phyloP scores from a whole-genome alignment of 805 yeast species.

The Babjeviella inositovora region DNA sequence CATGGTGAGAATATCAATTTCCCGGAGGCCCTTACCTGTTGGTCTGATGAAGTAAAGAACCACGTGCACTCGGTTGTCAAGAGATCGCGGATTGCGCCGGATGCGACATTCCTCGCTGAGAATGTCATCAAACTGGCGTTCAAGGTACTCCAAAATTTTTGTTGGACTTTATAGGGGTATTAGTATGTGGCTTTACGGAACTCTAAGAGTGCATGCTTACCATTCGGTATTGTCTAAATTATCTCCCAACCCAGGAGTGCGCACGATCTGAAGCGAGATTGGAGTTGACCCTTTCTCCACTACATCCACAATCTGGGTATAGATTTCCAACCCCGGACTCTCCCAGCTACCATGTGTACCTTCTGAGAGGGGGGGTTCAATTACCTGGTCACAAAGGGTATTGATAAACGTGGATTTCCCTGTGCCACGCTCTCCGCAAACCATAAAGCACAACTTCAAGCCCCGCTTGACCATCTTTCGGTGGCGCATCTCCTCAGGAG shows the following conservation, averaged over 20 bases:
- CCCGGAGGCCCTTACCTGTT: conserved; percentile 50
- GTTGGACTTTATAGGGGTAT: conserved; percentile 10
- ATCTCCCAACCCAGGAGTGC: conserved; percentile 71
- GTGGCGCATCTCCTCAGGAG: conserved; percentile 27
- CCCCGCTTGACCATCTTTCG: conserved; percentile 50
- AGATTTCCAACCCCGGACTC: conserved; percentile 20
- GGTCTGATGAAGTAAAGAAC: conserved; percentile 65
- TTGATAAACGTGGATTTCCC: conserved; percentile 67
- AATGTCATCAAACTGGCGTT: conserved; percentile 55
- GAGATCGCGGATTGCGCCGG: conserved; percentile 52
- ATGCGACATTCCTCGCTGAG: conserved; percentile 65
- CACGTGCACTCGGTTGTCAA: conserved; percentile 63
- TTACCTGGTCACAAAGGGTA: conserved; percentile 39
- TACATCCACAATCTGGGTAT: conserved; percentile 32
- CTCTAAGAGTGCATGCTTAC: no score
- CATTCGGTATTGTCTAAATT: conserved; percentile 46
- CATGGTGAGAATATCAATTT: conserved; percentile 63
- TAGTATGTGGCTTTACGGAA: no score
- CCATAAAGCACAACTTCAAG: conserved; percentile 48
- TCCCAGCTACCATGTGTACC: background rate
- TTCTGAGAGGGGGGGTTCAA: conserved; percentile 9
- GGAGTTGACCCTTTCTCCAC: conserved; percentile 40
- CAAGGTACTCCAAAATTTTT: conserved; percentile 42
- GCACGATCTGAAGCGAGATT: conserved; percentile 39
- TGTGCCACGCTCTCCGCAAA: conserved; percentile 58